Conservation (phyloP, 2,329 filamentous ascomycete species). For the Fusarium bactridioides region DNA sequence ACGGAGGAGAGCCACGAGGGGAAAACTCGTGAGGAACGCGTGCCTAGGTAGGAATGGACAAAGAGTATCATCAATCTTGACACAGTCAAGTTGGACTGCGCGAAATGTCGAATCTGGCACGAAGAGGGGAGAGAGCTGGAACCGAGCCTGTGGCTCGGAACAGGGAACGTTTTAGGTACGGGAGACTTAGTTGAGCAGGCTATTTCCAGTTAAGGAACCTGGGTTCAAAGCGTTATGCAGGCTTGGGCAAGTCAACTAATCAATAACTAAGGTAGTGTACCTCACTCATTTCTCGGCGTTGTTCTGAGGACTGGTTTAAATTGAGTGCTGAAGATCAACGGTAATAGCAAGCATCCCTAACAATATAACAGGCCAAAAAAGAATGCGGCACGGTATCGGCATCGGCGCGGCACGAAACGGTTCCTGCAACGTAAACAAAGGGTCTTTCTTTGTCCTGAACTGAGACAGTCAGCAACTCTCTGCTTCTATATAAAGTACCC, state of each 20-base stretch:
- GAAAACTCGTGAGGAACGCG: neutral
- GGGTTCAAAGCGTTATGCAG: constrained; percentile 31
- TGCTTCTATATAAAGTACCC: neutral
- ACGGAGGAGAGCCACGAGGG: neutral
- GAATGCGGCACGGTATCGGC: neutral
- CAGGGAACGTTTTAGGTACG: constrained; percentile 28
- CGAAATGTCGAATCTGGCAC: constrained; percentile 27
- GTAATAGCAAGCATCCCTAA: neutral
- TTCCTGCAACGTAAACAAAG: neutral
- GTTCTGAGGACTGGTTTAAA: constrained; percentile 29
- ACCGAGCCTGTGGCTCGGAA: constrained; percentile 26
- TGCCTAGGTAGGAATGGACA: constrained; percentile 23
- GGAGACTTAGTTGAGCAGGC: constrained; percentile 22
- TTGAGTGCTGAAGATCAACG: constrained; percentile 26
- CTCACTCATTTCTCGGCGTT: constrained; percentile 20
- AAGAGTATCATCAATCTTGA: constrained; percentile 19
- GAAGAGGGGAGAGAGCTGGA: constrained; percentile 31
- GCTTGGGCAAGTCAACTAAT: constrained; percentile 7
- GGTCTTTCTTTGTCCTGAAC: neutral
- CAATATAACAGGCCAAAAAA: neutral
- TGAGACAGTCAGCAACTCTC: neutral
- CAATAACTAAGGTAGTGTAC: neutral
- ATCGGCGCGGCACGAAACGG: constrained; percentile 2
- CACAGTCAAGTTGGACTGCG: constrained; percentile 16
- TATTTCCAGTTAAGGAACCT: constrained; percentile 37